These are phyloP conservation scores for Pyrus pyrifolia DNA, from an alignment of 306 rosid genomes.

Conservation along the genomic window DNA sequence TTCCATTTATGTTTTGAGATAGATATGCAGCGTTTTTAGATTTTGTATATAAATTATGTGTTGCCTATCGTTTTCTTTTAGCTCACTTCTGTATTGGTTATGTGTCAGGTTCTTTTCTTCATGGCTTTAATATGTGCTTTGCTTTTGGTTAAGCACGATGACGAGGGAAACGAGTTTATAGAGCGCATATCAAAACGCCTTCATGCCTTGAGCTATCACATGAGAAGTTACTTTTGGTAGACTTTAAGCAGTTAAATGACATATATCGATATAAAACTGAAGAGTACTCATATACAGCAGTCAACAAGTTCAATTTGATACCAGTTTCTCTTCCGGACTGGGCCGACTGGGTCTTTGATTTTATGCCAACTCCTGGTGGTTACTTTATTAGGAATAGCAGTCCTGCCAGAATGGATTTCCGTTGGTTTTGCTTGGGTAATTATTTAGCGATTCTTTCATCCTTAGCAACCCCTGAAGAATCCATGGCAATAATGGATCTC, in stretches of 20 bases:
- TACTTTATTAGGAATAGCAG: conserved; percentile 87
- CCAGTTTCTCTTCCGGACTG: conserved; percentile 94
- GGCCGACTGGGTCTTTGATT: conserved; percentile 85
- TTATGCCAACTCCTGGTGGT: conserved; percentile 76
- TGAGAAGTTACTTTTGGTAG: conserved; percentile 90
- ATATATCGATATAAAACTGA: conserved; percentile 85
- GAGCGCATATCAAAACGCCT: conserved; percentile 66
- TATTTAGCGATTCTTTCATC: conserved; percentile 82
- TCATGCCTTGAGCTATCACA: conserved; percentile 75
- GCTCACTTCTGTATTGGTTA: conserved; percentile 14
- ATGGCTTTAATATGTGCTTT: conserved; percentile 92
- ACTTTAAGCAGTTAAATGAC: conserved; percentile 81
- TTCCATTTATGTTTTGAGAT: background rate
- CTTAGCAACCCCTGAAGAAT: conserved; percentile 83
- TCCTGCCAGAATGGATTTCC: conserved; percentile 88
- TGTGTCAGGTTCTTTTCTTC: conserved; percentile 74
- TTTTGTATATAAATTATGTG: too few relatives aligned
- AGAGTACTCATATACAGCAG: conserved; percentile 89
- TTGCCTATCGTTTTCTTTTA: conserved; percentile 1
- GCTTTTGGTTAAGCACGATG: conserved; percentile 72
- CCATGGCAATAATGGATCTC: conserved; percentile 84
- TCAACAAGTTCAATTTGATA: conserved; percentile 82
- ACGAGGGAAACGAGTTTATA: conserved; percentile 68
- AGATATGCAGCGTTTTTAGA: too few relatives aligned
- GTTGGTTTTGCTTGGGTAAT: conserved; percentile 87